Conservation (phyloP, 805 yeast genomes). For the Isabelozyma gotoi region DNA sequence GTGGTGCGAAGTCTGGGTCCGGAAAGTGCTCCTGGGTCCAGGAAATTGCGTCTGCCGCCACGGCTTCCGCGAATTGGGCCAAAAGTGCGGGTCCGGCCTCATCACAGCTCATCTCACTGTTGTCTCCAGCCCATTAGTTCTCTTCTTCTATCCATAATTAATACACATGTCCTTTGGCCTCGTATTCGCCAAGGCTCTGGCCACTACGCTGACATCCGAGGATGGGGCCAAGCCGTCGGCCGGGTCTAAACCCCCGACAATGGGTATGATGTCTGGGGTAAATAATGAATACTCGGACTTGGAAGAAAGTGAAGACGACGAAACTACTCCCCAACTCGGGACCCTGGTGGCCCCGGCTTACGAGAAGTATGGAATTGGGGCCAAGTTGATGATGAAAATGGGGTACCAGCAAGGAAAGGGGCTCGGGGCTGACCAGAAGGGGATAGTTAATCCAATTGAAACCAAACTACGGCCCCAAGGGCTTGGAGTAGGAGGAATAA, state of each 20-base stretch:
- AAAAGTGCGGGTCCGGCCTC: too few relatives aligned
- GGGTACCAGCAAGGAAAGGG: conserved; percentile 87
- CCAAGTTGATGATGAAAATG: conserved; percentile 73
- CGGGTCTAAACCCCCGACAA: not conserved
- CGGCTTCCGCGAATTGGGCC: too few relatives aligned
- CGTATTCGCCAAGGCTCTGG: not conserved
- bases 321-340: not conserved
- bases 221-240: not conserved
- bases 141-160: not conserved
- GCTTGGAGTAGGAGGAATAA: conserved; percentile 70
- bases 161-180: not conserved
- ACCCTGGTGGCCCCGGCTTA: conserved; percentile 1
- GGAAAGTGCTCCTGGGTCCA: too few relatives aligned
- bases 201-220: not conserved
- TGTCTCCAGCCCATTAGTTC: not conserved
- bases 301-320: conserved; percentile 16
- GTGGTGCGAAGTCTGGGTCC: not conserved
- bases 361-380: conserved; percentile 77
- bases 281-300: conserved; percentile 19
- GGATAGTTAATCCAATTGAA: conserved; percentile 80
- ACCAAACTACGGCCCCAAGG: conserved; percentile 65
- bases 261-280: conserved; percentile 10
- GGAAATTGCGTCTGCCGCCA: too few relatives aligned
- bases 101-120: too few relatives aligned
- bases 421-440: conserved; percentile 70